Conservation (phyloP, 2,329 filamentous ascomycete genomes). For the Fusarium pilosicola region DNA sequence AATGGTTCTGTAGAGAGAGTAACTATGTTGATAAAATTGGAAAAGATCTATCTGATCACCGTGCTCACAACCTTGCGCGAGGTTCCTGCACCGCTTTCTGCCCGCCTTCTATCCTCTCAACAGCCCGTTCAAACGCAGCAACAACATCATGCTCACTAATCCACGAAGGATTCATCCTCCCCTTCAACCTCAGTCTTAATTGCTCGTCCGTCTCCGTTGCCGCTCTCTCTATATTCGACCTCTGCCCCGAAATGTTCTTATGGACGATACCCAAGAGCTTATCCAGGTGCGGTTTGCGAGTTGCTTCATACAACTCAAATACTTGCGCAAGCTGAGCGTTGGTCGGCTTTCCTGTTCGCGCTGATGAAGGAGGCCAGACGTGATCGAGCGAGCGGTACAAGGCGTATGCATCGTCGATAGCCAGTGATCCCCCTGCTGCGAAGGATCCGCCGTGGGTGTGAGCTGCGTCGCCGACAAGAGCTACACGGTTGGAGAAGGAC, state of each 20-base stretch:
- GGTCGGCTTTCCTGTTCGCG: conserved; percentile 12
- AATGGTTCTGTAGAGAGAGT: background rate
- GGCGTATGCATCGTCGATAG: conserved; percentile 54
- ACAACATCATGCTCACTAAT: conserved; percentile 59
- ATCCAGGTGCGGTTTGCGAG: conserved; percentile 55
- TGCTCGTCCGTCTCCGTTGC: conserved; percentile 50
- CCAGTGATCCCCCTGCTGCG: conserved; percentile 53
- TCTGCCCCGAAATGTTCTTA: conserved; percentile 20
- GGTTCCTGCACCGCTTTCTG: background rate
- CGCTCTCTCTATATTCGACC: conserved; percentile 17
- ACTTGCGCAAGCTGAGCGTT: conserved; percentile 42
- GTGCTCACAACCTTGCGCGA: background rate
- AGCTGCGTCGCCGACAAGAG: conserved; percentile 52
- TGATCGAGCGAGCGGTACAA: conserved; percentile 52
- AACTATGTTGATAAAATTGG: fast-evolving
- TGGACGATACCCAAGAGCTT: conserved; percentile 32
- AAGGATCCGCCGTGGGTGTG: conserved; percentile 56
- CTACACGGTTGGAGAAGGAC: conserved; percentile 51
- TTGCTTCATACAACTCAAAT: conserved; percentile 54
- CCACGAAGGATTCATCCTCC: conserved; percentile 53
- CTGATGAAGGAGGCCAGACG: conserved; percentile 42
- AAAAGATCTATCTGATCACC: background rate
- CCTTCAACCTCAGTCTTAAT: conserved; percentile 48
- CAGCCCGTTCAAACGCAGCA: conserved; percentile 43
- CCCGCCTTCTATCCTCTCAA: conserved; percentile 1